A percentile compares a stretch with the other conserved stretches of the same genome.
Evolutionary conservation across 2,329 filamentous ascomycete genomes (phyloP).

Genomic region (Thelonectria olida): DNA sequence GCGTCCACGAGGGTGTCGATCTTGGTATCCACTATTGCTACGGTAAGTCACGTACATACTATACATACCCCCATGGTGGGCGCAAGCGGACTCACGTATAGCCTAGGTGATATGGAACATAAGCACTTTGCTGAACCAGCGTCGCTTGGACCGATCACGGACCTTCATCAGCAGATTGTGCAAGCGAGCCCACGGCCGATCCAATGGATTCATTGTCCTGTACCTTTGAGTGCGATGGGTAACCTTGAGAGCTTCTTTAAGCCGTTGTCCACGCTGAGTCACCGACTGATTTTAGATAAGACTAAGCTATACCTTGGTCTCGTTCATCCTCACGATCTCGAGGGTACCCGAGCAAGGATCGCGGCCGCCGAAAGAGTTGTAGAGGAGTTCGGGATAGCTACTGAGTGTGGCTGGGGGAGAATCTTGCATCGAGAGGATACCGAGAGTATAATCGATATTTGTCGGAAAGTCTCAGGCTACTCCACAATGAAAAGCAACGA

Average conservation of each 20-base stretch:
- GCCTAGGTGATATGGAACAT: too few species aligned
- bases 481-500: background rate
- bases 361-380: background rate
- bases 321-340: constrained; percentile 8
- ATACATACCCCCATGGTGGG: background rate
- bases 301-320: constrained; percentile 13
- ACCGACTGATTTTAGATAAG: background rate
- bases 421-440: background rate
- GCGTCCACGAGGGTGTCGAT: background rate
- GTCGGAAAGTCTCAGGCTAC: background rate
- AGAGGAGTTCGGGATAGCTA: constrained; percentile 5
- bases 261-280: background rate
- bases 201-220: constrained; percentile 11
- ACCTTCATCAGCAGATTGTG: background rate
- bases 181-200: background rate
- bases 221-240: constrained; percentile 3
- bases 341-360: background rate
- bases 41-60: background rate
- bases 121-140: too few species aligned
- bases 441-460: constrained; percentile 6
- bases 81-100: background rate
- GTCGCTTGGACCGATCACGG: too few species aligned
- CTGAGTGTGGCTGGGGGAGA: constrained; percentile 12
- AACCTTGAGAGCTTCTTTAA: background rate
- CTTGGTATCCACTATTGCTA: constrained; percentile 13